Base-by-base conservation (phyloP, 768 basidiomycete genomes). In the Hirschioporus abietinus region DNA sequence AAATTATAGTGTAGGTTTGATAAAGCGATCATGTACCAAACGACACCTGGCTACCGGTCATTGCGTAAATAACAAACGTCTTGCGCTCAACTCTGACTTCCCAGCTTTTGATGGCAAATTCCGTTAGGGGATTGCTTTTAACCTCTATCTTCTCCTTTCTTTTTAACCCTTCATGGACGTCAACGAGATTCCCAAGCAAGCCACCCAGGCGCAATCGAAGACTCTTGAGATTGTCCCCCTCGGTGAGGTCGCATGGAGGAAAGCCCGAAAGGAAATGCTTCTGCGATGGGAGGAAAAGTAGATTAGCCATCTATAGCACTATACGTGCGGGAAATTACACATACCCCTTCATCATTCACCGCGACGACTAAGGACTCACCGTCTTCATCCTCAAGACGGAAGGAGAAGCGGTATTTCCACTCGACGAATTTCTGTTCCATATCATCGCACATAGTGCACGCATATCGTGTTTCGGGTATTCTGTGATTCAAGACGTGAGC, bases 381-480 rank as follows among this genome's bases (percentile, higher is more conserved):
- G 12, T 76, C 72, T 36, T 81, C 80, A 66, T 91, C 88, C 70
- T 85, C 77, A 18, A 90, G 71, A 42, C 76, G 76, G 63, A 90
- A 66, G 64, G 78, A 82, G 64, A 90, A 74, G 63, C 81, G 74
- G 66, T 82, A 90, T 62, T 77, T 74, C 65, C 81, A 81, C 36
- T 76, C 78, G 61, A 82, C 80, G 67, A 82, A 83, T 63, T 83
- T 81, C 57, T 82, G 77, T 36, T 85, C 81, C 70, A 81, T 79
- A 71, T 88, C 85, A 63, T 78, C 76, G 71, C 90, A 91, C 15
- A 73, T 72, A 6, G 80, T 72, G 70, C 89, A 91, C 25, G 77
- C 78, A 68, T 76, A 76, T 35, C 77, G 78, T 1, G 69, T 76
- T 25, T 72, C 70, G 0, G 81, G 79, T 25, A 88, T 76, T 35